Conservation (phyloP, 257 asterid species). For the Jacaranda mimosifolia region DNA sequence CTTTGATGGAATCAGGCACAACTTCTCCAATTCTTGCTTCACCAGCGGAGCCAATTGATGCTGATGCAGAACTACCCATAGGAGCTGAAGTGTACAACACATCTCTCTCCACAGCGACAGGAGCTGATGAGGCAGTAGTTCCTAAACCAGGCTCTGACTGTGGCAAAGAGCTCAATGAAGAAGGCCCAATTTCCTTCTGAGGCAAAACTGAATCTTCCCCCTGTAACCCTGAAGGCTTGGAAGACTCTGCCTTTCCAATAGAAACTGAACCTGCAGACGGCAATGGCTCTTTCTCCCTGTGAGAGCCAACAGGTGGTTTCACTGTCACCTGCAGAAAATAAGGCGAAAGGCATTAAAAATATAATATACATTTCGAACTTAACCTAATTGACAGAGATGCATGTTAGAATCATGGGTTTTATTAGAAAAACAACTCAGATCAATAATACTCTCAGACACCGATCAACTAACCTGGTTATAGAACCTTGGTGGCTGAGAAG, state of each 20-base stretch:
- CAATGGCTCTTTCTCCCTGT: conserved; percentile 56
- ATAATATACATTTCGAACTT: conserved; percentile 16
- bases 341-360: conserved; percentile 1
- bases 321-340: conserved; percentile 65
- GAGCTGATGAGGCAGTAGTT: conserved; percentile 41
- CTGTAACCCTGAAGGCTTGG: conserved; percentile 47
- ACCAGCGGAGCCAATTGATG: conserved; percentile 35
- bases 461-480: conserved; percentile 65
- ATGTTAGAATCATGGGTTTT: neutral
- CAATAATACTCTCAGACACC: conserved; percentile 16
- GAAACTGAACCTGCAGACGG: conserved; percentile 51
- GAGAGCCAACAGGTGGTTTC: conserved; percentile 62
- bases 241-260: conserved; percentile 53
- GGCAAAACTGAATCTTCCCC: conserved; percentile 43
- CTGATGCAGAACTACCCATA: conserved; percentile 41
- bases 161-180: conserved; percentile 42
- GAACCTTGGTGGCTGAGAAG: conserved; percentile 63
- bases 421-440: conserved; percentile 2
- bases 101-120: neutral
- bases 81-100: conserved; percentile 31
- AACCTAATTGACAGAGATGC: conserved; percentile 5
- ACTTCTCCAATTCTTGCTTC: conserved; percentile 37
- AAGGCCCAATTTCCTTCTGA: conserved; percentile 50
- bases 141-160: conserved; percentile 54
- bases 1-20: conserved; percentile 41